Base-by-base conservation (phyloP, 345 rosid species). In the Linum lewisii region DNA sequence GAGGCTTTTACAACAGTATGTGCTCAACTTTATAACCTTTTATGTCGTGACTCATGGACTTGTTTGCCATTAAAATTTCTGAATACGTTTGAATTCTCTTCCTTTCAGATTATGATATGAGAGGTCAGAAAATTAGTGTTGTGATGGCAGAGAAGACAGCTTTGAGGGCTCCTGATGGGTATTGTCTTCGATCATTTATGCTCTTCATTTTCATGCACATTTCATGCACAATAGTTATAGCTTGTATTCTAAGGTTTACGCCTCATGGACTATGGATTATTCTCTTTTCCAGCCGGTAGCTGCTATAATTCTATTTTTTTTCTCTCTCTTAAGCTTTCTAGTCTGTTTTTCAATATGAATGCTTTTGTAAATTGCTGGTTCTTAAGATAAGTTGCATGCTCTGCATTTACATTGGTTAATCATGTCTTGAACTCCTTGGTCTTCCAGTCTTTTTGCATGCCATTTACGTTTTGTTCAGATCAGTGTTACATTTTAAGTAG, bases 131-230 rank as follows among this genome's bases (percentile, higher is more conserved):
- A 60, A 94, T 94, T 64, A 69, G 70, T 68, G 99, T 94, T 71
- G 60, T 80, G 11, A 94, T 94, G 99, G 99, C 99, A 13, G 97
- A 80, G 68, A 94, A 86, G 78, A 72, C 96, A 69, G 96, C 96
- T 2, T 96, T 83, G 38, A 82, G 73, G 71, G 66, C 74, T 61
- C 78, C 58, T 66, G 95, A 82, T 22, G 85, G 93, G 90, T 87
- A 83, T 51, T 54, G 59, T 49, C 53, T 21, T 62, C 44, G 65
- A 19, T 21, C 7, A 21, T 61, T 21, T 7, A 47, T 44, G 9
- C 44, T 19, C 21, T 38, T 54, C 8, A 6, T 49, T 42, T n/a
- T 58, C 37, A 20, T 49, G 10, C 53, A 57, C 37, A 24, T 42
- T n/a, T 58, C 37, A 20, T 49, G 10, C 53, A 57, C 37, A 24